A percentile compares a stretch with the other conserved stretches of the same genome.
Evolutionary conservation across 345 rosid species (phyloP).

Genomic region (Passiflora organensis): DNA sequence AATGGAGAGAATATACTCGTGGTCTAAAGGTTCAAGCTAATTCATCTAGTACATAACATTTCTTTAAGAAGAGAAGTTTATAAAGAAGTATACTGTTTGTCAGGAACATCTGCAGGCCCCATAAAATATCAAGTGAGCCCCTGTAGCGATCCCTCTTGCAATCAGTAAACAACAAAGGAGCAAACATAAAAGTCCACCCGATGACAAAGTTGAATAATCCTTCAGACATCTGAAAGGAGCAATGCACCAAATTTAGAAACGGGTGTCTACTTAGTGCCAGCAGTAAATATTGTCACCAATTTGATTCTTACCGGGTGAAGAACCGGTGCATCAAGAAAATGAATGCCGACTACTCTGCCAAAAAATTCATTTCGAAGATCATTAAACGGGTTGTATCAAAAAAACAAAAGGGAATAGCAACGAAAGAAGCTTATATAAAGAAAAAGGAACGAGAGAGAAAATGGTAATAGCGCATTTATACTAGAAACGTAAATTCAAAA

Average conservation of each 20-base stretch:
- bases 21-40: background rate
- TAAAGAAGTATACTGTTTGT: conserved; percentile 60
- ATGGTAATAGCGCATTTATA: too few relatives aligned
- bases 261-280: background rate
- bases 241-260: background rate
- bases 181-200: conserved; percentile 97
- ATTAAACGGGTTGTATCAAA: conserved; percentile 7
- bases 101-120: conserved; percentile 96
- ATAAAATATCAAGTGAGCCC: conserved; percentile 66
- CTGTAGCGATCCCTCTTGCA: conserved; percentile 63
- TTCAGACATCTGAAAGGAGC: conserved; percentile 59
- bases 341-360: conserved; percentile 77
- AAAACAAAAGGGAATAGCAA: background rate
- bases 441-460: too few relatives aligned
- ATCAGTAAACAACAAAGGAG: conserved; percentile 89
- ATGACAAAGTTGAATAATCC: conserved; percentile 92
- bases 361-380: conserved; percentile 20
- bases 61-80: conserved; percentile 9
- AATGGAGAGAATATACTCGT: background rate
- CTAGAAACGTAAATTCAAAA: too few relatives aligned
- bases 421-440: background rate
- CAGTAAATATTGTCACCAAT: background rate
- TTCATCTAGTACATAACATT: background rate
- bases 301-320: conserved; percentile 74
- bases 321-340: conserved; percentile 62